phyloP scores from a whole-genome alignment of 2,329 filamentous ascomycete genomes.

The Davidsoniella eucalypti region DNA sequence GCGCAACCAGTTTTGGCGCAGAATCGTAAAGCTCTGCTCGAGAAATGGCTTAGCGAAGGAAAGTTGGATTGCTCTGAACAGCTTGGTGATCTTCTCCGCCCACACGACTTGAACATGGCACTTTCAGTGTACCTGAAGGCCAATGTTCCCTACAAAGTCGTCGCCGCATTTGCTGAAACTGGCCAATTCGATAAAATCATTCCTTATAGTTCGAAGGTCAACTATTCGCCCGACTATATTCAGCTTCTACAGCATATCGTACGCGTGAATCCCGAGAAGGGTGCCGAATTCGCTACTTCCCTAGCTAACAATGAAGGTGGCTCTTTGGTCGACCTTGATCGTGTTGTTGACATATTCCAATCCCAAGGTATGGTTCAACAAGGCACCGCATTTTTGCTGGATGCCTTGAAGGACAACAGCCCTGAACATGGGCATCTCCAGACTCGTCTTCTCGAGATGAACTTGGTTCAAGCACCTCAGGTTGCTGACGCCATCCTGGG shows the following conservation, averaged over 20 bases:
- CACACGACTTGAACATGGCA: constrained; percentile 77
- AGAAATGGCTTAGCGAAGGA: constrained; percentile 95
- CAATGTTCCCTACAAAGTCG: constrained; percentile 81
- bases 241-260: constrained; percentile 84
- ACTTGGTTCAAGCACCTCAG: constrained; percentile 86
- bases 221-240: constrained; percentile 92
- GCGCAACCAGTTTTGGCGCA: constrained; percentile 84
- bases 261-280: constrained; percentile 81
- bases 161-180: constrained; percentile 86
- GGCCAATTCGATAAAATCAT: constrained; percentile 96
- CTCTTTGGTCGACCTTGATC: constrained; percentile 78
- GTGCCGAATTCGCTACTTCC: constrained; percentile 81
- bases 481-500: constrained; percentile 95
- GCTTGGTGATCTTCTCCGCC: constrained; percentile 81
- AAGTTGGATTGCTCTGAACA: constrained; percentile 95
- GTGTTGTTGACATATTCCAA: constrained; percentile 94
- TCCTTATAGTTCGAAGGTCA: constrained; percentile 67
- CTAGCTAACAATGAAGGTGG: constrained; percentile 80
- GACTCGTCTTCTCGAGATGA: constrained; percentile 94
- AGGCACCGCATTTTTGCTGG: constrained; percentile 92
- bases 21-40: constrained; percentile 84
- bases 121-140: constrained; percentile 81
- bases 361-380: constrained; percentile 96
- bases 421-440: constrained; percentile 88
- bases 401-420: constrained; percentile 86